phyloP scores from a whole-genome alignment of 2,329 filamentous ascomycete genomes.

The Colletotrichum neosansevieriae region DNA sequence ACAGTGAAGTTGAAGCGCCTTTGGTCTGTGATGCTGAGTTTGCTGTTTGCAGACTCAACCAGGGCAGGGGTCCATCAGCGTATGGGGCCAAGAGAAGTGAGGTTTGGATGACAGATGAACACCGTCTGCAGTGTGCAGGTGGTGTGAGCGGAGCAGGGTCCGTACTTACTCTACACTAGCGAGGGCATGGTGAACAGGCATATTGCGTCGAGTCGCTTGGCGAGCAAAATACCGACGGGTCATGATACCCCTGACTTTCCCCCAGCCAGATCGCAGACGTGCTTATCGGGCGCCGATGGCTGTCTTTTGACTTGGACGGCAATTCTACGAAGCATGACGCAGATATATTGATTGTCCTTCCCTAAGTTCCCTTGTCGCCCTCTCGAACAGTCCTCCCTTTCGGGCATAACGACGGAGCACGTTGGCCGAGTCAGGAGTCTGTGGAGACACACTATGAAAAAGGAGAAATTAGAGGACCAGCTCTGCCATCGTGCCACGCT shows the following conservation, averaged over 20 bases:
- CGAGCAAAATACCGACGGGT: constrained; percentile 7
- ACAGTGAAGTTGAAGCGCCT: neutral
- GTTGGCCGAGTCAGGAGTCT: constrained; percentile 24
- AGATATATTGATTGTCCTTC: neutral
- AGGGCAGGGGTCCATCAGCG: neutral
- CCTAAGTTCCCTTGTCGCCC: neutral
- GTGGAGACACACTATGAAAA: constrained; percentile 10
- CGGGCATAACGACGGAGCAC: constrained; percentile 14
- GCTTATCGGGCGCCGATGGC: neutral
- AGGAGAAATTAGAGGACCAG: constrained; percentile 24
- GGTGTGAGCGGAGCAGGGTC: constrained; percentile 2
- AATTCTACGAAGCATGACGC: neutral
- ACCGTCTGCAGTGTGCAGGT: neutral
- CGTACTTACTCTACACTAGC: neutral
- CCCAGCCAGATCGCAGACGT: neutral
- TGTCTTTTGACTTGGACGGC: too few relatives aligned
- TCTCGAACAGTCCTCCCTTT: neutral
- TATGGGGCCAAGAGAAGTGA: neutral
- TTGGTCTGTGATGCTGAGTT: constrained; percentile 5
- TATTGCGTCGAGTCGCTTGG: neutral
- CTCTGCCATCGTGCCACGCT: constrained; percentile 10
- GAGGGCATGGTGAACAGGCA: constrained; percentile 14
- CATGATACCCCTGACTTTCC: neutral
- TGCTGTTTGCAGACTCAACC: neutral
- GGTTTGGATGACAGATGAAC: neutral